These are phyloP conservation scores for Colletotrichum australisinense DNA, from an alignment of 2,329 filamentous ascomycete species.

Conservation along the genomic window DNA sequence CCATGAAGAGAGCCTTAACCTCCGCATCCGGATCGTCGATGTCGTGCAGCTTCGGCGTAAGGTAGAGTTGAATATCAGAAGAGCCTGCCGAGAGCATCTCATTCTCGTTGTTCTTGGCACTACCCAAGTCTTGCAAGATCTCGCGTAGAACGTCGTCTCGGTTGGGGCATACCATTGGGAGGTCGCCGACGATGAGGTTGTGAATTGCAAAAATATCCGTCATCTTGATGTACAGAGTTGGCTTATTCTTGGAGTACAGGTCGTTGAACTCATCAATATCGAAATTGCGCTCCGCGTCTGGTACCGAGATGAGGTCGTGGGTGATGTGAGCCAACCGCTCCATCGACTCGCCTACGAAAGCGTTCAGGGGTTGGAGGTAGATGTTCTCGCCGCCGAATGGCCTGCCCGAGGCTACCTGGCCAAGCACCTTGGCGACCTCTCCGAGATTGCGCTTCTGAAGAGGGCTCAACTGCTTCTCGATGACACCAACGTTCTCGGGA, in stretches of 20 bases:
- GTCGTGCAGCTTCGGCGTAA: slow-evolving; percentile 90
- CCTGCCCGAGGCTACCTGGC: slow-evolving; percentile 88
- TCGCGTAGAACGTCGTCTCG: slow-evolving; percentile 91
- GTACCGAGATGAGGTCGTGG: slow-evolving; percentile 82
- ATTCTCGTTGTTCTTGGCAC: slow-evolving; percentile 94
- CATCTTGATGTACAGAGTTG: slow-evolving; percentile 99
- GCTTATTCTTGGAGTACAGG: slow-evolving; percentile 94
- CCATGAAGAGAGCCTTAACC: slow-evolving; percentile 94
- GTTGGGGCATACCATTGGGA: slow-evolving; percentile 79
- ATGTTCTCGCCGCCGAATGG: slow-evolving; percentile 95
- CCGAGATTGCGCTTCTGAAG: slow-evolving; percentile 92
- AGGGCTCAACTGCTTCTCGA: slow-evolving; percentile 89
- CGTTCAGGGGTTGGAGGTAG: slow-evolving; percentile 94
- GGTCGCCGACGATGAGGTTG: slow-evolving; percentile 83
- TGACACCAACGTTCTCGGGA: slow-evolving; percentile 92
- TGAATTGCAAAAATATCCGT: slow-evolving; percentile 97
- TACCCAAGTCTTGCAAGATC: slow-evolving; percentile 92
- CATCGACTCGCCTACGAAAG: slow-evolving; percentile 87
- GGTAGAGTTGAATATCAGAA: slow-evolving; percentile 89
- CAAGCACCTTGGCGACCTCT: slow-evolving; percentile 91
- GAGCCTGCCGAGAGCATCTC: slow-evolving; percentile 90
- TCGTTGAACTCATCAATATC: slow-evolving; percentile 99
- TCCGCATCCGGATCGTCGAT: slow-evolving; percentile 93
- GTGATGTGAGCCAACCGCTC: slow-evolving; percentile 82
- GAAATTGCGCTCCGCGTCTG: slow-evolving; percentile 90